Evolutionary conservation across 805 yeast species (phyloP).

Genomic region (Nakazawaea populi): DNA sequence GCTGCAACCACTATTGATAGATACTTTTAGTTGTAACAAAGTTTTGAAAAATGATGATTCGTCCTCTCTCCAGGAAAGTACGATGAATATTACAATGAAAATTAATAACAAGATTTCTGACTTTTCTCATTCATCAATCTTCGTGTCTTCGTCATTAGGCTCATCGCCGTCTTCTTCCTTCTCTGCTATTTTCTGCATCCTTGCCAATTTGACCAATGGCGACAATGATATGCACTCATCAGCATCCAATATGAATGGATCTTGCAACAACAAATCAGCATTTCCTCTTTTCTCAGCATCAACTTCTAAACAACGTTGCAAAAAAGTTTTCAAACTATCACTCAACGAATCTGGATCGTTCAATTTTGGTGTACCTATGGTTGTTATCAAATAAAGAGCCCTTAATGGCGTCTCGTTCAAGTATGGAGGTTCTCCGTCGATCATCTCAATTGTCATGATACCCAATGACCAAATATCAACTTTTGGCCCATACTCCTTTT

Average conservation of each 20-base stretch:
- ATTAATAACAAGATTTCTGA: no score
- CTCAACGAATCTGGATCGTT: constrained; percentile 72
- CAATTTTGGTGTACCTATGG: constrained; percentile 76
- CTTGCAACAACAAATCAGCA: constrained; percentile 64
- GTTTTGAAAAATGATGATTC: no score
- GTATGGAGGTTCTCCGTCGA: constrained; percentile 82
- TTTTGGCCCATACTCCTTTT: constrained; percentile 75
- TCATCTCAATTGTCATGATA: constrained; percentile 84
- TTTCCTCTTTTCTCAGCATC: constrained; percentile 76
- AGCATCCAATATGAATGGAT: constrained; percentile 57
- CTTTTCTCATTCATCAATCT: not conserved
- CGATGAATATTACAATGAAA: no score
- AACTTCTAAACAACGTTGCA: constrained; percentile 76
- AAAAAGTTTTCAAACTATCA: constrained; percentile 57
- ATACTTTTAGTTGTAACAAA: no score
- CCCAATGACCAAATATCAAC: constrained; percentile 83
- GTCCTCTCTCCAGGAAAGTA: no score
- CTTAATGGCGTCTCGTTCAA: constrained; percentile 73
- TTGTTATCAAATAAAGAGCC: constrained; percentile 71
- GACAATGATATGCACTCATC: constrained; percentile 58
- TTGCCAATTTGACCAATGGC: constrained; percentile 69
- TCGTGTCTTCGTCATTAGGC: not conserved
- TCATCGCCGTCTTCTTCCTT: constrained; percentile 19
- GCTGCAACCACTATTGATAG: no score
- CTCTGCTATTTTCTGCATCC: constrained; percentile 50